Base-by-base conservation (phyloP, 2,329 filamentous ascomycete genomes). In the Tolypocladium ovalisporum region DNA sequence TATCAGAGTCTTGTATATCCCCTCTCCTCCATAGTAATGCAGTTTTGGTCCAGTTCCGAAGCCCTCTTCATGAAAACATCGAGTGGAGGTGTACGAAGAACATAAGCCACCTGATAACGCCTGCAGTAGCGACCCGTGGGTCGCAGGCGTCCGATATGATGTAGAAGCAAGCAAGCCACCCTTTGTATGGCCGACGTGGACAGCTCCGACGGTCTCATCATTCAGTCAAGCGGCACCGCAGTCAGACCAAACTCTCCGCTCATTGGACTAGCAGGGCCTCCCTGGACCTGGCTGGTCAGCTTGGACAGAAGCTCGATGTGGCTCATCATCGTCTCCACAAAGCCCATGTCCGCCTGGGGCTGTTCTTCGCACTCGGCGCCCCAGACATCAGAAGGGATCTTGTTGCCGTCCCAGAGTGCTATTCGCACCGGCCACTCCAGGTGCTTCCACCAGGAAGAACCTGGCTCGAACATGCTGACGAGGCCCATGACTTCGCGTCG, bases 401-500 rank as follows among this genome's bases (percentile, higher is more conserved):
- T 70, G 54, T 70, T 67, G 24, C 78, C 75, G 35, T 84, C 80
- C 67, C 79, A 80, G n/a, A 84, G 68, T 5, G 80, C 81, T 53
- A 85, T 82, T 12, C 79, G 76, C 55, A 84, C 72, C 1, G 82
- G 81, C 82, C 82, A 85, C 63, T 84, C 80, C 7, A 85, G 72
- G 61, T 83, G 80, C 37, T 78, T 75, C 82, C 81, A 84, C 82
- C 82, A 85, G 55, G 76, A 73, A 32, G 80, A 83, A 53, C 81
- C 79, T 2, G 77, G 75, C 64, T 83, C 79, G 65, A 85, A 84
- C 39, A 84, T 69, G 39, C 77, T 78, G 24, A 83, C 77, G 29
- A 88, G 77, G 24, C 85, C 84, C 66, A 83, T 79, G 19, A 89
- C 81, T 63, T 89, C 83, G 57, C 83, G 79, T 19, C 80, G 78